Percentiles rank a stretch among this genome's conserved stretches.
These are phyloP conservation scores for Colletotrichum destructivum DNA, from an alignment of 2,329 filamentous ascomycete species.

Conservation along the genomic window DNA sequence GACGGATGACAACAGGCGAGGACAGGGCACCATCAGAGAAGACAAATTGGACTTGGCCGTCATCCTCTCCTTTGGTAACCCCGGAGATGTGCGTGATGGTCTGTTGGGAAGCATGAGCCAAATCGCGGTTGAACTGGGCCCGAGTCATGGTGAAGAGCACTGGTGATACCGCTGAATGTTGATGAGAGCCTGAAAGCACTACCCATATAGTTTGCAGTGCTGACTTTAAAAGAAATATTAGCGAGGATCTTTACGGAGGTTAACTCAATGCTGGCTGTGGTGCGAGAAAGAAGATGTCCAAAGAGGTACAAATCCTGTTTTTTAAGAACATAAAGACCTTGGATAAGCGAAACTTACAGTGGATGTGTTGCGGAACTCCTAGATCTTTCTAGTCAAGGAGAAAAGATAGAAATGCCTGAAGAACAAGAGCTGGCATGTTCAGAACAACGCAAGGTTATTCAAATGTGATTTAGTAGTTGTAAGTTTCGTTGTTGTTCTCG, in stretches of 20 bases:
- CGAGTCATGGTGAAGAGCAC: slow-evolving; percentile 71
- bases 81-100: slow-evolving; percentile 65
- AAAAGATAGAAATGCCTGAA: not conserved
- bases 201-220: not conserved
- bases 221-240: not conserved
- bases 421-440: not conserved
- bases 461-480: not conserved
- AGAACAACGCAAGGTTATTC: not conserved
- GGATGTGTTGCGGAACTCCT: not conserved
- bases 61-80: slow-evolving; percentile 75
- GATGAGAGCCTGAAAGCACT: too few relatives aligned
- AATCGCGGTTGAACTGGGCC: slow-evolving; percentile 75
- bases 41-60: slow-evolving; percentile 79
- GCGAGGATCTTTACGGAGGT: too few relatives aligned
- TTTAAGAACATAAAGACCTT: too few relatives aligned
- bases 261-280: not conserved
- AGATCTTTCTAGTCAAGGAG: not conserved
- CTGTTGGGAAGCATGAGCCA: slow-evolving; percentile 55
- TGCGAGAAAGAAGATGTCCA: not conserved
- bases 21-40: slow-evolving; percentile 55
- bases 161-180: not conserved
- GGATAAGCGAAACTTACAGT: not conserved
- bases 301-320: too few relatives aligned
- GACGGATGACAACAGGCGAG: slow-evolving; percentile 48
- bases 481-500: not conserved